These are phyloP conservation scores for Saccharomyces hybrid DNA, from an alignment of 1,139 yeast species.

Conservation along the genomic window DNA sequence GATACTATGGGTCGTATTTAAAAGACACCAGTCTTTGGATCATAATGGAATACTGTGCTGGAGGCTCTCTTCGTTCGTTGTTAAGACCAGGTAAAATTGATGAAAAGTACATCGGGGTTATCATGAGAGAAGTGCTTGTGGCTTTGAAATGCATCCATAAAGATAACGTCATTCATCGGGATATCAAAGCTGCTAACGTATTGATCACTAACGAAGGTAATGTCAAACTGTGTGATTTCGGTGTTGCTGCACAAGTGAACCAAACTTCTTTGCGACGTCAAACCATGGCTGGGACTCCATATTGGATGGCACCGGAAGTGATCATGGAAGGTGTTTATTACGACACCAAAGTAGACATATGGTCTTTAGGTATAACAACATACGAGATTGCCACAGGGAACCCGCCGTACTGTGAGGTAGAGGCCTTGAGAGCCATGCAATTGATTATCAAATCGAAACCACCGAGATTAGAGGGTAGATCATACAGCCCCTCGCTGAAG, in stretches of 20 bases:
- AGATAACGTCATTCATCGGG: slow-evolving; percentile 90
- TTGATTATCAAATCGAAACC: slow-evolving; percentile 89
- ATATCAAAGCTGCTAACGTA: slow-evolving; percentile 91
- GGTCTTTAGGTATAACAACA: slow-evolving; percentile 90
- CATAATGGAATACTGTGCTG: slow-evolving; percentile 95
- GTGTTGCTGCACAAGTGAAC: slow-evolving; percentile 91
- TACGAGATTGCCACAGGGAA: slow-evolving; percentile 95
- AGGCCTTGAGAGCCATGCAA: slow-evolving; percentile 91
- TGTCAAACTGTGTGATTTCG: slow-evolving; percentile 92
- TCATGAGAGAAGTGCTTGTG: slow-evolving; percentile 68
- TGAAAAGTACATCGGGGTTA: slow-evolving; percentile 72
- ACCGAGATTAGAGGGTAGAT: slow-evolving; percentile 86
- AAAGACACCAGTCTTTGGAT: slow-evolving; percentile 92
- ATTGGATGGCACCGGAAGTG: slow-evolving; percentile 99
- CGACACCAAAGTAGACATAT: slow-evolving; percentile 80
- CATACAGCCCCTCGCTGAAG: slow-evolving; percentile 65
- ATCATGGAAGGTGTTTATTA: slow-evolving; percentile 86
- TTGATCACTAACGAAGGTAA: slow-evolving; percentile 82
- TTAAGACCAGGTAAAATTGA: slow-evolving; percentile 84
- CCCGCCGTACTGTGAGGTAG: slow-evolving; percentile 95
- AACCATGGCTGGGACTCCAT: slow-evolving; percentile 97
- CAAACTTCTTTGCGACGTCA: slow-evolving; percentile 74
- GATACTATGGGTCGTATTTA: slow-evolving; percentile 81
- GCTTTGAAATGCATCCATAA: slow-evolving; percentile 80
- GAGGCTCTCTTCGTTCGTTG: slow-evolving; percentile 86